Conservation (phyloP, 2,329 filamentous ascomycete species). For the Bipolaris bicolor region DNA sequence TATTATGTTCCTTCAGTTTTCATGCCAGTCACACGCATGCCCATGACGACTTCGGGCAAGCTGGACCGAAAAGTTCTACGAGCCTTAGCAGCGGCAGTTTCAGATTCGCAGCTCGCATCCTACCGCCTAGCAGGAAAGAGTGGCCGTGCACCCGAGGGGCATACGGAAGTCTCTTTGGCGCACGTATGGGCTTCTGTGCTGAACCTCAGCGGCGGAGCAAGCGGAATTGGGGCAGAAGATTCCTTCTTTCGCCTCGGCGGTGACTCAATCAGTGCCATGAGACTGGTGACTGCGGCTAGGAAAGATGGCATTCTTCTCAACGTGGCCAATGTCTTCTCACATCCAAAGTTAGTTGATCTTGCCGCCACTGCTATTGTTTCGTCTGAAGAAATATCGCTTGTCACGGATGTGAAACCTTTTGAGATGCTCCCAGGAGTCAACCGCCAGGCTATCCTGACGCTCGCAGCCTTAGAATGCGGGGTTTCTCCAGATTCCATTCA, state of each 20-base stretch:
- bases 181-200: slow-evolving; percentile 51
- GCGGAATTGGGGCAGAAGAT: slow-evolving; percentile 52
- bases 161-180: slow-evolving; percentile 30
- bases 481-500: slow-evolving; percentile 34
- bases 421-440: slow-evolving; percentile 29
- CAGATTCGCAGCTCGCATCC: slow-evolving; percentile 31
- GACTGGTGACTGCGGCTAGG: slow-evolving; percentile 51
- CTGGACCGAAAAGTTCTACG: slow-evolving; percentile 51
- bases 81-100: slow-evolving; percentile 43
- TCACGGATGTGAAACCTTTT: slow-evolving; percentile 30
- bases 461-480: slow-evolving; percentile 38
- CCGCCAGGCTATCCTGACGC: slow-evolving; percentile 28
- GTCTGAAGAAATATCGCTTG: slow-evolving; percentile 24
- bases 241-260: slow-evolving; percentile 57
- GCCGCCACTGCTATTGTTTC: slow-evolving; percentile 35
- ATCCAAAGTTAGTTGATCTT: slow-evolving; percentile 54
- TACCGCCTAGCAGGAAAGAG: slow-evolving; percentile 42
- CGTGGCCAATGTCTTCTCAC: slow-evolving; percentile 54
- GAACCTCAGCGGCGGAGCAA: slow-evolving; percentile 37
- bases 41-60: slow-evolving; percentile 53
- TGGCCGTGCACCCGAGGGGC: slow-evolving; percentile 35
- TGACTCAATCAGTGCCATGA: slow-evolving; percentile 57
- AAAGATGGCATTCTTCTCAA: slow-evolving; percentile 50
- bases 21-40: slow-evolving; percentile 51
- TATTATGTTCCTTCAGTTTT: slow-evolving; percentile 55